Base-by-base conservation (phyloP, 306 rosid species). In the Vigna nakashimae region DNA sequence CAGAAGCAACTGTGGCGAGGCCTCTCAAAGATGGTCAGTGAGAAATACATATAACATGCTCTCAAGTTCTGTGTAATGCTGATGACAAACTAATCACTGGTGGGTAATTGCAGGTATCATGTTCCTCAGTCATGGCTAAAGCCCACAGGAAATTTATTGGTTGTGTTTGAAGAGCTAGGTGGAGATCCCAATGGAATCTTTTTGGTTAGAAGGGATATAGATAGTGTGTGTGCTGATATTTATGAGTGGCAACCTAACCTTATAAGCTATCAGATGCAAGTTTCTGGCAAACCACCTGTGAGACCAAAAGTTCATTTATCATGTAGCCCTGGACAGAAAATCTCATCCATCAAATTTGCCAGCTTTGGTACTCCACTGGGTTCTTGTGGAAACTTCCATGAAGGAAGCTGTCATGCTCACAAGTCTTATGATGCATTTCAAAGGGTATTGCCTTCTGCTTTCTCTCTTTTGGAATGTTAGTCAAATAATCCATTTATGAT, bases 21-120 rank as follows among this genome's bases (percentile, higher is more conserved):
- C 99, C 59, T 92, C 99, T 68, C 99, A 96, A 83, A 92, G 92
- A 96, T 96, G 99, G 99, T 96, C 63, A 83, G 99, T 88, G 82
- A 82, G 90, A 70, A 70, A 80, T 59, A 57, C 28, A 57, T 34
- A 14, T 20, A 57, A 22, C 69, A 49, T 65, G 2, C 48, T 3
- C 22, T 48, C 7, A 14, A 73, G 65, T 69, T 69, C 64, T 65
- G 32, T 62, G 71, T 45, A 49, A 45, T 59, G 67, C 40, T 5
- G 58, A 13, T 12, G 8, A 32, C 52, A 72, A 80, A 84, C 76
- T 80, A 63, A 81, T 50, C 30, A 24, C 20, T 74, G 66, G 22
- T 36, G 80, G 62, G 8, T 80, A 67, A 72, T 80, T 89, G 85
- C 88, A 96, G 99, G 99, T 96, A 96, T 72, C 99, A 96, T 57